phyloP scores from a whole-genome alignment of 257 asterid species.

The Solanum virginianum region DNA sequence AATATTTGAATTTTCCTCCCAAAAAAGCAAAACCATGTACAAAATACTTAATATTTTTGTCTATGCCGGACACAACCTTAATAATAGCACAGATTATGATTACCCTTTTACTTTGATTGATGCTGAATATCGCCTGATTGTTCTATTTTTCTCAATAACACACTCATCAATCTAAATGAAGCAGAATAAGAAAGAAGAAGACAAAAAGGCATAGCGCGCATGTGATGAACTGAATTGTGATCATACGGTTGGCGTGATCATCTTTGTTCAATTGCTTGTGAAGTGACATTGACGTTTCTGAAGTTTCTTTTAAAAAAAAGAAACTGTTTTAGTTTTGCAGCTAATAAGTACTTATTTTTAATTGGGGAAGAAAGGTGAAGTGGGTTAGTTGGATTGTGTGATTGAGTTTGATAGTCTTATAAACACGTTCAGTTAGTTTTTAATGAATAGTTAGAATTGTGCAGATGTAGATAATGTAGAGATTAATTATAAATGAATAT shows the following conservation, averaged over 20 bases:
- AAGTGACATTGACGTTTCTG: not conserved
- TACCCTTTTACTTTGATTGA: too few relatives aligned
- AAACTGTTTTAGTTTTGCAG: too few relatives aligned
- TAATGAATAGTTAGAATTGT: not conserved
- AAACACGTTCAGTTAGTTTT: not conserved
- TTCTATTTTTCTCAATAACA: too few relatives aligned
- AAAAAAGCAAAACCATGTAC: too few relatives aligned
- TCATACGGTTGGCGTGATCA: not conserved
- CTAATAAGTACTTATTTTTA: not conserved
- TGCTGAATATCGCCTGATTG: too few relatives aligned
- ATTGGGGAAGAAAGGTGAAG: not conserved
- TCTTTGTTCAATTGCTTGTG: not conserved
- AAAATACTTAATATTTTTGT: too few relatives aligned
- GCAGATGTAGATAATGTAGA: not conserved
- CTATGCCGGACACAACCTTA: too few relatives aligned
- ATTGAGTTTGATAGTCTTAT: not conserved
- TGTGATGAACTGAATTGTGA: not conserved
- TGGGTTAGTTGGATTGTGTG: not conserved
- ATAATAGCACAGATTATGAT: too few relatives aligned
- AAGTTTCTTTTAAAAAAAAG: too few relatives aligned
- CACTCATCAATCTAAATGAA: not conserved
- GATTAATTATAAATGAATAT: too few relatives aligned
- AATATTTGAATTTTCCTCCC: too few relatives aligned
- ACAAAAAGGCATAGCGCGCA: not conserved
- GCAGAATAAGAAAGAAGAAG: not conserved